These are phyloP conservation scores for Fusarium pseudocircinatum DNA, from an alignment of 2,329 filamentous ascomycete species.

Conservation along the genomic window DNA sequence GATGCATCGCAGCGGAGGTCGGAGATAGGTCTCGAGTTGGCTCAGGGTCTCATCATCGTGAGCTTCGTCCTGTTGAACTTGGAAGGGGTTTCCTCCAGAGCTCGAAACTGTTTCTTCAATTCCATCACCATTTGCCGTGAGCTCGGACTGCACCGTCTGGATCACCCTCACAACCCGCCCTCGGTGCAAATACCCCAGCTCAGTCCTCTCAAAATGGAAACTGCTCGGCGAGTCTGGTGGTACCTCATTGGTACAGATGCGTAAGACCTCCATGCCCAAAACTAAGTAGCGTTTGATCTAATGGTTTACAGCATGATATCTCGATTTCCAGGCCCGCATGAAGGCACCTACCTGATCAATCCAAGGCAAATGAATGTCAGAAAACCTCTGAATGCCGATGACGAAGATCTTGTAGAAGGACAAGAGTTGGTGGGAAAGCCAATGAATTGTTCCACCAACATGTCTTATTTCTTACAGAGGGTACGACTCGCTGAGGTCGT, in stretches of 20 bases:
- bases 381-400: conserved; percentile 52
- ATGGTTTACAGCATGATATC: conserved; percentile 47
- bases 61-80: conserved; percentile 52
- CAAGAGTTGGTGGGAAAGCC: conserved; percentile 45
- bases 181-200: conserved; percentile 35
- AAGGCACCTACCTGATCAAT: conserved; percentile 51
- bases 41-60: conserved; percentile 51
- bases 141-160: conserved; percentile 52
- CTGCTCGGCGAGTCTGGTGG: conserved; percentile 57
- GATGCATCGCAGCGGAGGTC: conserved; percentile 46
- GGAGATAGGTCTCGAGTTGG: conserved; percentile 47
- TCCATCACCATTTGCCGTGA: conserved; percentile 36
- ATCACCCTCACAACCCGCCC: conserved; percentile 42
- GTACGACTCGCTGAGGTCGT: conserved; percentile 51
- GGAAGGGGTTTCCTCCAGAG: conserved; percentile 39
- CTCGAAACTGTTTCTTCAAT: conserved; percentile 22
- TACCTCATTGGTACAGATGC: conserved; percentile 54
- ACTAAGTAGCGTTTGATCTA: background rate
- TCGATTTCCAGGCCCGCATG: conserved; percentile 48
- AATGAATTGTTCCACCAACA: conserved; percentile 45
- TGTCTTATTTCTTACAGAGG: conserved; percentile 52
- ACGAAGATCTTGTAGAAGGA: conserved; percentile 48
- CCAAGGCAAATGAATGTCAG: conserved; percentile 52
- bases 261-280: conserved; percentile 35
- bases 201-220: conserved; percentile 46